Evolutionary conservation across 208 protist genomes (phyloP).

Genomic region (Eutreptiella sp.): DNA sequence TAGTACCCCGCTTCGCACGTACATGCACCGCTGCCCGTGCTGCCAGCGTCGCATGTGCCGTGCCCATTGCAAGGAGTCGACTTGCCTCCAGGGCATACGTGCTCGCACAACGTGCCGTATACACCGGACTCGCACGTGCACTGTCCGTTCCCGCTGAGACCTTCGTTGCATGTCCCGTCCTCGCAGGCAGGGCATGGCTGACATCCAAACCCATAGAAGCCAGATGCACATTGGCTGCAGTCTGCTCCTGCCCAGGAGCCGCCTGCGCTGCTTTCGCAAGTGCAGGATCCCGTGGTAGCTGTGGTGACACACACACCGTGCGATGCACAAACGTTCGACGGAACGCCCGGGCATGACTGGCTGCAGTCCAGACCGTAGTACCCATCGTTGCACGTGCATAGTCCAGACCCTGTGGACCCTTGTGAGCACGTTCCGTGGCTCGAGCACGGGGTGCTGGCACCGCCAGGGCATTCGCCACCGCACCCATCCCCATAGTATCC

Average conservation of each 20-base stretch:
- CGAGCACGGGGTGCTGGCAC: too few species aligned
- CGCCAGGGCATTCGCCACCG: too few species aligned
- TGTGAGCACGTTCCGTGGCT: too few species aligned
- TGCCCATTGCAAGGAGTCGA: constrained; percentile 21
- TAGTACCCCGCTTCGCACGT: constrained; percentile 8
- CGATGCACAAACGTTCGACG: neutral
- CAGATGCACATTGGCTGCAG: constrained; percentile 21
- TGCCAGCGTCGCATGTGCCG: constrained; percentile 14
- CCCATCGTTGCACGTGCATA: too few species aligned
- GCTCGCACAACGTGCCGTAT: constrained; percentile 2
- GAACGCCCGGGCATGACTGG: neutral
- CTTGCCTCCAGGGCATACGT: constrained; percentile 14
- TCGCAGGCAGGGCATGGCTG: too few species aligned
- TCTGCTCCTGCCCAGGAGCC: constrained; percentile 27
- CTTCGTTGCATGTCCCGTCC: too few species aligned
- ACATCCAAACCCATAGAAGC: neutral
- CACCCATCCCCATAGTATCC: too few species aligned
- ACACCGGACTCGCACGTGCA: too few species aligned
- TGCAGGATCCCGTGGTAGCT: constrained; percentile 7
- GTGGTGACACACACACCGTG: neutral
- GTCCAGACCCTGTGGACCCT: too few species aligned
- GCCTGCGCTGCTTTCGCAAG: neutral
- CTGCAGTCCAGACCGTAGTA: too few species aligned
- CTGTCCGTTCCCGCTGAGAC: too few species aligned
- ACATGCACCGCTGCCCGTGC: constrained; percentile 1